These are phyloP conservation scores for Amniculicola lignicola DNA, from an alignment of 495 filamentous ascomycete genomes.

Conservation along the genomic window DNA sequence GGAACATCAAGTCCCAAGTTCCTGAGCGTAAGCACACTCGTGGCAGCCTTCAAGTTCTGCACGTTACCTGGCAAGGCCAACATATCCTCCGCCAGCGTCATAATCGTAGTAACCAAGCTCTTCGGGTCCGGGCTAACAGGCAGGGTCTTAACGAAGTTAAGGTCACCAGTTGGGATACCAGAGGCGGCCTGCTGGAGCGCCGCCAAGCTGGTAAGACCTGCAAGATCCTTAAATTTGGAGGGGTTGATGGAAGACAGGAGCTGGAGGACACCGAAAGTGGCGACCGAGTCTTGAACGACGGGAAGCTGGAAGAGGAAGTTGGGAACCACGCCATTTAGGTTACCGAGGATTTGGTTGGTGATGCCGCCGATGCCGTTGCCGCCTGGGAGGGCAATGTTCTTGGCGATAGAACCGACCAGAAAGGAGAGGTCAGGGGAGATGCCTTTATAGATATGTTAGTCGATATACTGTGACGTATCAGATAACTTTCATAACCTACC, in stretches of 20 bases:
- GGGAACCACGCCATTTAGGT: slow-evolving; percentile 20
- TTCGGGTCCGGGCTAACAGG: slow-evolving; percentile 11
- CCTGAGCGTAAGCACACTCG: neutral
- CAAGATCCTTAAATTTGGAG: slow-evolving; percentile 17
- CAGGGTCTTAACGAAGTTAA: slow-evolving; percentile 16
- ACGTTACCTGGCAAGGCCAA: slow-evolving; percentile 8
- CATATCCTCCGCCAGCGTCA: slow-evolving; percentile 12
- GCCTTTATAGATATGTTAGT: neutral
- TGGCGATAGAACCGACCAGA: slow-evolving; percentile 23
- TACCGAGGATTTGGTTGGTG: slow-evolving; percentile 9
- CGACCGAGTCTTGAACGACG: slow-evolving; percentile 19
- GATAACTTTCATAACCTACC: neutral
- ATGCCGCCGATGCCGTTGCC: slow-evolving; percentile 5
- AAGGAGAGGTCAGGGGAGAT: slow-evolving; percentile 11
- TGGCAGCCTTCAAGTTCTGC: slow-evolving; percentile 12
- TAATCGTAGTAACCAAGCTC: slow-evolving; percentile 20
- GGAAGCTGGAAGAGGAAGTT: slow-evolving; percentile 30
- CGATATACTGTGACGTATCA: neutral
- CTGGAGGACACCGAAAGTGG: slow-evolving; percentile 18
- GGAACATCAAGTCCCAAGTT: slow-evolving; percentile 21
- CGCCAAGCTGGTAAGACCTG: slow-evolving; percentile 4
- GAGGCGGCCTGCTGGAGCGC: slow-evolving; percentile 6
- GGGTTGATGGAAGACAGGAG: slow-evolving; percentile 26
- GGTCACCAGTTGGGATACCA: slow-evolving; percentile 11
- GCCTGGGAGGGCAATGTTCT: slow-evolving; percentile 17